These are phyloP conservation scores for Clavispora phyllophila DNA, from an alignment of 805 yeast species.

Conservation along the genomic window DNA sequence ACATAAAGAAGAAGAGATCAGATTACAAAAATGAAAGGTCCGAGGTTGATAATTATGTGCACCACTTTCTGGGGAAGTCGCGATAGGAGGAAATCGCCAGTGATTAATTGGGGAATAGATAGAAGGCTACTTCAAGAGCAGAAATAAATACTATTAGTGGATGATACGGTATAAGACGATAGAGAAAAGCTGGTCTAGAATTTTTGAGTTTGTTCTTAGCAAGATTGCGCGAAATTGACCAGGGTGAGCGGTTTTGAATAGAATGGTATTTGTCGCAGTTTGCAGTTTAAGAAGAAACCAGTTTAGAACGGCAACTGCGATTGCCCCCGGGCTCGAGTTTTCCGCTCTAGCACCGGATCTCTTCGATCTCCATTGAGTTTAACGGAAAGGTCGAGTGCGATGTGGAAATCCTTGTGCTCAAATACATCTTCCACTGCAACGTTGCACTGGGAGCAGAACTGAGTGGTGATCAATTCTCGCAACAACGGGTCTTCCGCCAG, in stretches of 20 bases:
- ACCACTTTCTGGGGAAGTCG: constrained; percentile 5
- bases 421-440: constrained; percentile 23
- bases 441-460: constrained; percentile 26
- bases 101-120: neutral
- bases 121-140: neutral
- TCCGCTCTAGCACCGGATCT: no score
- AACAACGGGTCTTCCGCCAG: constrained; percentile 9
- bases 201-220: no score
- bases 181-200: no score
- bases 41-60: neutral
- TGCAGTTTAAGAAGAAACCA: no score
- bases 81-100: neutral
- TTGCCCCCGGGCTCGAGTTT: neutral
- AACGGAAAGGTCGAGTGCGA: constrained; percentile 46
- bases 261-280: no score
- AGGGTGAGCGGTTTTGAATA: no score
- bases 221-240: no score
- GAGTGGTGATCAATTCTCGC: constrained; percentile 14
- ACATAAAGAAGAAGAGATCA: constrained; percentile 3
- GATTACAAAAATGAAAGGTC: neutral
- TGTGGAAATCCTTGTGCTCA: constrained; percentile 54
- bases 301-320: neutral
- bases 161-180: no score
- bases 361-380: constrained; percentile 24
- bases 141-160: no score